These are phyloP conservation scores for Dipodascopsis uninucleata DNA, from an alignment of 805 yeast genomes.

Conservation along the genomic window DNA sequence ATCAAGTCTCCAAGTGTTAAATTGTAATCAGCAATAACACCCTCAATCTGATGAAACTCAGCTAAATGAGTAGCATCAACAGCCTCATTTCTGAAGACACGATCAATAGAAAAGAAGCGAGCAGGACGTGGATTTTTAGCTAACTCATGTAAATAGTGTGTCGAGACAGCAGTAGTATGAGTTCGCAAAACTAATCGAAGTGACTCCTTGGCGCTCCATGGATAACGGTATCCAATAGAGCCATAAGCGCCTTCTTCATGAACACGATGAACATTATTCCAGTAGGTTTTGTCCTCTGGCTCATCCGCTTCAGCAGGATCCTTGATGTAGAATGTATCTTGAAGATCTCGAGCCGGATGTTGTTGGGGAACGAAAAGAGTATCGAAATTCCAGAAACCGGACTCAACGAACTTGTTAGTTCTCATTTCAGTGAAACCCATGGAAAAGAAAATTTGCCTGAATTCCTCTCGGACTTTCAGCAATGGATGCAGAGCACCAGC, in stretches of 20 bases:
- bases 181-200: constrained; percentile 91
- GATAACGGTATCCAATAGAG: constrained; percentile 96
- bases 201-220: constrained; percentile 92
- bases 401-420: constrained; percentile 94
- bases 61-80: constrained; percentile 99
- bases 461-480: constrained; percentile 94
- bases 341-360: constrained; percentile 99
- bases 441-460: constrained; percentile 93
- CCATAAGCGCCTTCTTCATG: constrained; percentile 90
- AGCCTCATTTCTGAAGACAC: constrained; percentile 99
- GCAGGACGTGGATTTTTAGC: constrained; percentile 65
- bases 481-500: constrained; percentile 97
- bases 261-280: constrained; percentile 73
- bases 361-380: constrained; percentile 96
- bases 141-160: constrained; percentile 78
- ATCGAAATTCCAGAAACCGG: constrained; percentile 99
- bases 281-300: constrained; percentile 77
- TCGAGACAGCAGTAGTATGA: constrained; percentile 93
- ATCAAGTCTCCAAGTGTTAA: constrained; percentile 93
- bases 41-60: constrained; percentile 99
- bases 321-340: constrained; percentile 95
- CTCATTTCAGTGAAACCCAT: constrained; percentile 99
- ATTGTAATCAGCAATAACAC: constrained; percentile 95
- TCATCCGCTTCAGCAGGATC: constrained; percentile 79
- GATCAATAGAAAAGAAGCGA: constrained; percentile 90